These are phyloP conservation scores for Nitzschia sp. DNA, from an alignment of 108 stramenopile genomes.

Conservation along the genomic window DNA sequence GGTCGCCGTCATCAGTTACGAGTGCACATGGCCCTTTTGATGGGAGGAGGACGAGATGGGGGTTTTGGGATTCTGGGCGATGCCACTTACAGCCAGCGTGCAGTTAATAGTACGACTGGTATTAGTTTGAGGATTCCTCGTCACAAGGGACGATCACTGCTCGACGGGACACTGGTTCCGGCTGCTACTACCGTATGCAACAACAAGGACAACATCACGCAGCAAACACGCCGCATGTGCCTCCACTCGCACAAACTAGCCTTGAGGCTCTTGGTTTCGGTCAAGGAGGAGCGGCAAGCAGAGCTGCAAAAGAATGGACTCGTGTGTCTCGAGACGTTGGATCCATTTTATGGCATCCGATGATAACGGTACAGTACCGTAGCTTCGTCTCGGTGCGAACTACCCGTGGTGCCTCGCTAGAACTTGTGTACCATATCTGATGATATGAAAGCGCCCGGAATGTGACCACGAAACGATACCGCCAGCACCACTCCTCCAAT, in stretches of 20 bases:
- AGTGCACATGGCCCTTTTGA: constrained; percentile 73
- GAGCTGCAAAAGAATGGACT: too few relatives aligned
- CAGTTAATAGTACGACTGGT: background rate
- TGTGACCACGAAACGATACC: too few relatives aligned
- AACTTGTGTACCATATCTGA: too few relatives aligned
- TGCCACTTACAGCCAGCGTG: constrained; percentile 62
- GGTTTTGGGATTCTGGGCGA: constrained; percentile 95
- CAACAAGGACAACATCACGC: background rate
- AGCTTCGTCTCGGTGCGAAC: too few relatives aligned
- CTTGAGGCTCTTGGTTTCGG: constrained; percentile 7
- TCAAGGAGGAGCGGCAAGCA: background rate
- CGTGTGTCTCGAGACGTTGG: too few relatives aligned
- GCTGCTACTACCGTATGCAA: too few relatives aligned
- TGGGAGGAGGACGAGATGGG: constrained; percentile 17
- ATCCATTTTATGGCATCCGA: too few relatives aligned
- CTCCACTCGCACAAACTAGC: constrained; percentile 71
- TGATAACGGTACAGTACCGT: too few relatives aligned
- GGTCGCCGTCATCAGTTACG: constrained; percentile 96
- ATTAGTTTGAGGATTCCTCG: constrained; percentile 13
- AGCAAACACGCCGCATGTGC: constrained; percentile 69
- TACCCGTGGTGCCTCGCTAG: too few relatives aligned
- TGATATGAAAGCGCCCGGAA: too few relatives aligned
- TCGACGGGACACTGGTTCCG: too few relatives aligned
- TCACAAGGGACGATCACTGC: background rate
- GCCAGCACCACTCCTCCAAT: too few relatives aligned